Base-by-base conservation (phyloP, 169 alveolate genomes). In the Cryptosporidium parvum region DNA sequence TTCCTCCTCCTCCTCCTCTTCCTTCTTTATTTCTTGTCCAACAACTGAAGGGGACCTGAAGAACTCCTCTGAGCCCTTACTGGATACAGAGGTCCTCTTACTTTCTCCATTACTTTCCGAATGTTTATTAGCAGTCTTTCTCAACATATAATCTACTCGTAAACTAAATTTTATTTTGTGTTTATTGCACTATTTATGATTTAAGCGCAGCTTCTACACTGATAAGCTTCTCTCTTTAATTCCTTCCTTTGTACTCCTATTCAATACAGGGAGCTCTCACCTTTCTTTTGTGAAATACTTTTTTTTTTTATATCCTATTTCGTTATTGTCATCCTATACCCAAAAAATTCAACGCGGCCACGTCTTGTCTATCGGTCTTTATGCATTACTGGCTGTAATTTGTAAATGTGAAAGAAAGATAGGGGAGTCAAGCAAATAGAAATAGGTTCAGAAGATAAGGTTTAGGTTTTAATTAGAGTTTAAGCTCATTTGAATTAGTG, bases 1-100 rank as follows among this genome's bases (percentile, higher is more conserved):
- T 16, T 80, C 89, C 51, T 80, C 89, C n/a, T 80, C 89, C 31
- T 80, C 89, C 23, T 80, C 89, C 18, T 80, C 89, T 65, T 80
- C 89, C 42, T 80, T 80, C 42, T 80, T 80, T 21, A 65, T 51
- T 21, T 80, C 89, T 39, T 80, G 89, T 3, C 75, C 89, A 37
- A 80, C 89, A 12, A 80, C 65, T 26, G 89, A 80, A n/a, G 89
- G 89, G 3, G 89, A 62, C 23, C 89, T 80, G 2, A 80, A 80
- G 39, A 80, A 80, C 42, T 59, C 89, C 53, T 80, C 89, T 26
- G 89, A 80, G 8, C 89, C 89, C 16, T 65, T 80, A 23, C 89
- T 65, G 1, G 89, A 37, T 0, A 45, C 31, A 7, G 75, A 59
- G 12, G 39, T 21, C 53, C 35, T 42, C 35, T 65, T 53, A 42